A percentile compares a stretch with the other conserved stretches of the same genome.
phyloP scores from a whole-genome alignment of 1,284 basidiomycete genomes.

The Cutaneotrichosporon dermatis region DNA sequence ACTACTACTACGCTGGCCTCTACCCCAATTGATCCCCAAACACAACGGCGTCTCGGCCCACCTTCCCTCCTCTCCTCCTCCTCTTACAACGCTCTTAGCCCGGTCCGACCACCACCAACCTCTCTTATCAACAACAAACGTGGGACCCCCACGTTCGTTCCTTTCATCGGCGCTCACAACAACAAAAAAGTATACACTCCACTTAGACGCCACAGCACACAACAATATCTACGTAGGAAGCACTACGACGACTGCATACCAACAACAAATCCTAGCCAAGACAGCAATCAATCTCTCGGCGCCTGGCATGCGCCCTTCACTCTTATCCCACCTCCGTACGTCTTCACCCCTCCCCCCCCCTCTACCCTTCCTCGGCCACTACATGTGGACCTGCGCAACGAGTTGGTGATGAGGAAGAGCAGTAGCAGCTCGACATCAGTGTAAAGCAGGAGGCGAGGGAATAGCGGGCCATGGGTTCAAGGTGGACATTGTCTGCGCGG shows the following conservation, averaged over 20 bases:
- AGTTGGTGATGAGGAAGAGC: no score
- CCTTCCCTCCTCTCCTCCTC: no score
- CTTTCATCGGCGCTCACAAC: not conserved
- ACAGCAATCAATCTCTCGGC: not conserved
- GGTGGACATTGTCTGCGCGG: no score
- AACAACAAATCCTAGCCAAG: not conserved
- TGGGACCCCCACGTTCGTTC: constrained; percentile 19
- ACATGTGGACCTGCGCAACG: no score
- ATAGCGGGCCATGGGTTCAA: no score
- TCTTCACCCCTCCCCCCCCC: not conserved
- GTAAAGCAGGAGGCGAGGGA: no score
- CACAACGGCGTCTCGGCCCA: no score
- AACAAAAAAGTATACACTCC: not conserved
- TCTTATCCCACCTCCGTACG: not conserved
- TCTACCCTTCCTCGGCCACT: not conserved
- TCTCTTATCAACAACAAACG: constrained; percentile 11
- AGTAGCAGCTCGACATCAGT: no score
- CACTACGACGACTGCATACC: not conserved
- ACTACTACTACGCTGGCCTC: no score
- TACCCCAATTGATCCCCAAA: no score
- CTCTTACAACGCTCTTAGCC: not conserved
- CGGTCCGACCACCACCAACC: not conserved
- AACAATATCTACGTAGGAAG: no score
- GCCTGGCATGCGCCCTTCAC: constrained; percentile 10
- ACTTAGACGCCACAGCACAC: not conserved